phyloP scores from a whole-genome alignment of 2,329 filamentous ascomycete species.

The Colletotrichum chlorophyti region DNA sequence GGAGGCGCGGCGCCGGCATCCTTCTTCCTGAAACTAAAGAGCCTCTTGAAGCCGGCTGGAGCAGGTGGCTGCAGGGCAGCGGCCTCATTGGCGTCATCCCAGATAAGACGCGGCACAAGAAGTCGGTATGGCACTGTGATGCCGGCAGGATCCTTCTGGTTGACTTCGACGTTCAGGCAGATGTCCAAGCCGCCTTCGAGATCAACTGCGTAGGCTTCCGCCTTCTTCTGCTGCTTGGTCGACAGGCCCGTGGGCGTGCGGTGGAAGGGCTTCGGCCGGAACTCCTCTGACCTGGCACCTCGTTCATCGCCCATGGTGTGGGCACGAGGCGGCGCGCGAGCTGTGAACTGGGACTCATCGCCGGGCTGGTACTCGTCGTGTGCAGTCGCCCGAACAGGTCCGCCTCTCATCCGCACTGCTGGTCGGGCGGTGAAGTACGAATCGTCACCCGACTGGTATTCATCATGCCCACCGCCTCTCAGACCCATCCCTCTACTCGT shows the following conservation, averaged over 20 bases:
- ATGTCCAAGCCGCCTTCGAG: slow-evolving; percentile 87
- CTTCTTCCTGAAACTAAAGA: slow-evolving; percentile 51
- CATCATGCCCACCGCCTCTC: slow-evolving; percentile 50
- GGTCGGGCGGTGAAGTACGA: slow-evolving; percentile 58
- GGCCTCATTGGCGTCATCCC: slow-evolving; percentile 46
- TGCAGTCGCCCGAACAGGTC: slow-evolving; percentile 9
- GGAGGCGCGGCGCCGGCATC: neutral
- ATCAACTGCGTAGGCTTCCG: slow-evolving; percentile 68
- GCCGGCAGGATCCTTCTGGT: slow-evolving; percentile 82
- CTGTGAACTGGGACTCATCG: slow-evolving; percentile 12
- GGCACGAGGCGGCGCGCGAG: slow-evolving; percentile 17
- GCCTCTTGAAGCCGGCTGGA: slow-evolving; percentile 49
- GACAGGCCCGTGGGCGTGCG: slow-evolving; percentile 75
- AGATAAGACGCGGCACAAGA: slow-evolving; percentile 79
- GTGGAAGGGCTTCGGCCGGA: slow-evolving; percentile 56
- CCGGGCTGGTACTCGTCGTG: slow-evolving; percentile 19
- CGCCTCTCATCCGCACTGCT: slow-evolving; percentile 26
- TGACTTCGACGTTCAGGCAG: slow-evolving; percentile 88
- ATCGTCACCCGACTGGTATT: slow-evolving; percentile 64
- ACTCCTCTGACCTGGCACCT: slow-evolving; percentile 22
- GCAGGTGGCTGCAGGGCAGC: slow-evolving; percentile 33
- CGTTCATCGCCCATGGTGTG: slow-evolving; percentile 37
- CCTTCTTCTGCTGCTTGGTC: slow-evolving; percentile 63
- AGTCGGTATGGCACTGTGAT: slow-evolving; percentile 88
- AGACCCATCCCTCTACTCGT: slow-evolving; percentile 34